These are phyloP conservation scores for Tolypocladium ovalisporum DNA, from an alignment of 2,329 filamentous ascomycete species.

Conservation along the genomic window DNA sequence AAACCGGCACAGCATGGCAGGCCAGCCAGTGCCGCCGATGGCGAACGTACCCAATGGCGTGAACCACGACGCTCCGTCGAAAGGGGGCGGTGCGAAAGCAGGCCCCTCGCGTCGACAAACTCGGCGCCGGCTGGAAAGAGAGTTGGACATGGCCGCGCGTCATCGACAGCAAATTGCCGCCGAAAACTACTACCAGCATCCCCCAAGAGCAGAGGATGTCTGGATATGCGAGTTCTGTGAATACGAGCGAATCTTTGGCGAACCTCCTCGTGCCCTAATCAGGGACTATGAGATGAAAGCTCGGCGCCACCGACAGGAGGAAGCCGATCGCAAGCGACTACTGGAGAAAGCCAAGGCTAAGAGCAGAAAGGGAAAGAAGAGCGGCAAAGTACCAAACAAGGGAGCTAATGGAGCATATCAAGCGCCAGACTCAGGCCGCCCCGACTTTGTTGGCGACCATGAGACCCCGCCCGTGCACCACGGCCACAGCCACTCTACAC, in stretches of 20 bases:
- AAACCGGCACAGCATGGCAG: slow-evolving; percentile 10
- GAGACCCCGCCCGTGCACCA: slow-evolving; percentile 11
- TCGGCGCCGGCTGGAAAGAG: slow-evolving; percentile 55
- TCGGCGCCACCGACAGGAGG: slow-evolving; percentile 67
- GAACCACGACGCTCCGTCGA: slow-evolving; percentile 23
- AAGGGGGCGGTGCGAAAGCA: slow-evolving; percentile 17
- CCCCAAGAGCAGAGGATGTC: slow-evolving; percentile 58
- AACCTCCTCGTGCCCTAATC: slow-evolving; percentile 72
- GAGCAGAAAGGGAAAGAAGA: slow-evolving; percentile 80
- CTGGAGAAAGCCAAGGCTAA: slow-evolving; percentile 93
- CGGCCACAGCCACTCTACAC: slow-evolving; percentile 23
- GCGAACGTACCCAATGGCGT: slow-evolving; percentile 6
- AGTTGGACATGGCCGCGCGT: slow-evolving; percentile 64
- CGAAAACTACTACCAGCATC: slow-evolving; percentile 64
- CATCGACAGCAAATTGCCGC: slow-evolving; percentile 69
- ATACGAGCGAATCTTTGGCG: slow-evolving; percentile 92
- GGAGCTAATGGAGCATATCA: slow-evolving; percentile 13
- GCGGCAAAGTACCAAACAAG: slow-evolving; percentile 40
- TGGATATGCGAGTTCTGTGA: slow-evolving; percentile 99
- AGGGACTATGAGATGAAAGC: slow-evolving; percentile 93
- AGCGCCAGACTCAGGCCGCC: slow-evolving; percentile 11
- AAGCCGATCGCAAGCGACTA: slow-evolving; percentile 75
- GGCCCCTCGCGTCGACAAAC: slow-evolving; percentile 39
- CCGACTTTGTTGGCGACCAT: slow-evolving; percentile 11
- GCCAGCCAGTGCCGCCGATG: slow-evolving; percentile 7